Evolutionary conservation across 1,284 basidiomycete genomes (phyloP).

Genomic region (Xerocomus minutiporus): DNA sequence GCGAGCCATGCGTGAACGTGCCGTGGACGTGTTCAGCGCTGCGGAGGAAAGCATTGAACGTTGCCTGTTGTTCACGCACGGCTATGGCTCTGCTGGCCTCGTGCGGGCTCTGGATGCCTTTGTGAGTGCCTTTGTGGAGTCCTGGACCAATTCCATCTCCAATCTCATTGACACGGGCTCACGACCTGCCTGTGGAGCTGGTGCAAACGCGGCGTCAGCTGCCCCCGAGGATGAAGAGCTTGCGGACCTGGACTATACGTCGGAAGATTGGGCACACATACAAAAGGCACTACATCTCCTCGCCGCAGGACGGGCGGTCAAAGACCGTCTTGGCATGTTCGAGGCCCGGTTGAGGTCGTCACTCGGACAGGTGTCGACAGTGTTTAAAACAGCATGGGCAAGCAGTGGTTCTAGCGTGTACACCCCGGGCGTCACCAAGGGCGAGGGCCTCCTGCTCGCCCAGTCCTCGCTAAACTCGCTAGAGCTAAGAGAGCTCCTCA

Average conservation of each 20-base stretch:
- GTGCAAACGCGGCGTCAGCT: constrained; percentile 13
- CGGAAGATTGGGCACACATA: constrained; percentile 83
- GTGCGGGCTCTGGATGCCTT: constrained; percentile 70
- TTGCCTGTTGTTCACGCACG: constrained; percentile 79
- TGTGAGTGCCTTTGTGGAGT: constrained; percentile 61
- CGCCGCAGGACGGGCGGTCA: constrained; percentile 66
- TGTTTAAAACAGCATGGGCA: constrained; percentile 49
- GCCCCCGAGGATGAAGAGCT: constrained; percentile 45
- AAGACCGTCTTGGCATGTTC: constrained; percentile 62
- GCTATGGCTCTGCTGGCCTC: constrained; percentile 74
- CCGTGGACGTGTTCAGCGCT: constrained; percentile 66
- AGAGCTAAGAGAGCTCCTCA: constrained; percentile 67
- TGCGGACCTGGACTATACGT: constrained; percentile 79
- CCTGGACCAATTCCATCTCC: constrained; percentile 54
- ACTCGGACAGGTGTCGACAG: constrained; percentile 55
- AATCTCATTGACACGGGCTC: constrained; percentile 31
- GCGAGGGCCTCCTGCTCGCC: constrained; percentile 68
- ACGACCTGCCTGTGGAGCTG: constrained; percentile 1
- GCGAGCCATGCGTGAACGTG: constrained; percentile 65
- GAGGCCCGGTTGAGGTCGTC: constrained; percentile 62
- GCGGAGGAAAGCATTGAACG: constrained; percentile 76
- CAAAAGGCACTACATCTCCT: constrained; percentile 81
- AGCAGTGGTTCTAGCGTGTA: constrained; percentile 47
- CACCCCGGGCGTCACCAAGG: constrained; percentile 60
- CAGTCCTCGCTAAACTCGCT: constrained; percentile 80